phyloP scores from a whole-genome alignment of 331 rosid species.

The Telfairia occidentalis region DNA sequence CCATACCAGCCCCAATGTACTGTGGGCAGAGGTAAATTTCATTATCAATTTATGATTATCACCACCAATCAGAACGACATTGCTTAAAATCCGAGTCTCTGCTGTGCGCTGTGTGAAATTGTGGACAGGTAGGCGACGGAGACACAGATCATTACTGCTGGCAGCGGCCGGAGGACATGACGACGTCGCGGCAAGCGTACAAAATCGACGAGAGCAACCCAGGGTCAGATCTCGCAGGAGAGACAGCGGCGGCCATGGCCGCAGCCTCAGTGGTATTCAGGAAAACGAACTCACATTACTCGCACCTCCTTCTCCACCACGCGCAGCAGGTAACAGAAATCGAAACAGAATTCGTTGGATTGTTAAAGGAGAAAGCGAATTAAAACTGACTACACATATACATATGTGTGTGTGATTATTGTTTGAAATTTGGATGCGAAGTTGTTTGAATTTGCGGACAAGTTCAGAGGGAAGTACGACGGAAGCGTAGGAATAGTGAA shows the following conservation, averaged over 20 bases:
- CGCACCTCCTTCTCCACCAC: slow-evolving; percentile 75
- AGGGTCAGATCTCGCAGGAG: slow-evolving; percentile 98
- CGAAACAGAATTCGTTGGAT: not conserved
- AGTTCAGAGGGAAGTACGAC: slow-evolving; percentile 77
- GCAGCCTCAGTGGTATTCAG: slow-evolving; percentile 72
- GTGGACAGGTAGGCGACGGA: slow-evolving; percentile 80
- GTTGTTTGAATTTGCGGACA: slow-evolving; percentile 90
- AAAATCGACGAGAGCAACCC: slow-evolving; percentile 70
- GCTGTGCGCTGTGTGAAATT: no score
- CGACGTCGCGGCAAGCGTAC: slow-evolving; percentile 87
- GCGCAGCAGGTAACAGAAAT: slow-evolving; percentile 53
- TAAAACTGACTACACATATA: not conserved
- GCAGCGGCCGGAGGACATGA: slow-evolving; percentile 98
- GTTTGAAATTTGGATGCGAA: slow-evolving; percentile 13
- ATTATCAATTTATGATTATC: not conserved
- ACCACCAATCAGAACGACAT: not conserved
- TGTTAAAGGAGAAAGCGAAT: not conserved
- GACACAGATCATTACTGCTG: slow-evolving; percentile 97
- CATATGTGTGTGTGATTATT: no score
- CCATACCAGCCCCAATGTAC: slow-evolving; percentile 75
- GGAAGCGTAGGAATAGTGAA: slow-evolving; percentile 68
- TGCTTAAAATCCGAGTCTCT: not conserved
- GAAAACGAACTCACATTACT: slow-evolving; percentile 72
- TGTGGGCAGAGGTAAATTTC: slow-evolving; percentile 78
- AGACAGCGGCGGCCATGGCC: slow-evolving; percentile 88